Base-by-base conservation (phyloP, 176 grass and related monocot genomes). In the Aegilops tauschii region DNA sequence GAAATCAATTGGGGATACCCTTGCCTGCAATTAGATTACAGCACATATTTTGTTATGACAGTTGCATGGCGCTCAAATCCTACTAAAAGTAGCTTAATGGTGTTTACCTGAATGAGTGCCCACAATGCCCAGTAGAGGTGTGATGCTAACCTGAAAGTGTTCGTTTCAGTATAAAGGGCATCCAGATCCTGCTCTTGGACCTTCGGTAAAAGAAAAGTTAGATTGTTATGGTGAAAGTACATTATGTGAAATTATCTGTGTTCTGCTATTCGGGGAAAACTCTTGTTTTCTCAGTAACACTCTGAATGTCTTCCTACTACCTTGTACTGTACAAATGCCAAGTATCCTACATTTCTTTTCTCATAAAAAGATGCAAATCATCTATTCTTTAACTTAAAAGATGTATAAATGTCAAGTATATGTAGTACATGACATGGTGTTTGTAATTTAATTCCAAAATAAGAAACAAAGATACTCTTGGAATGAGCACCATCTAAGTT, bases 51-150 rank as follows among this genome's bases (percentile, higher is more conserved):
- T 44, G 47, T 68, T 59, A 39, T 75, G 64, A 27, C 52, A 54
- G 28, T 56, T 66, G 23, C 63, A 65, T 78, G 35, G 21, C 30
- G 61, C 6, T 77, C 32, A 73, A 65, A 75, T 61, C 9, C 36
- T 56, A 66, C 37, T 42, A 52, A 66, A 72, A n/a, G 62, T 65
- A 80, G 29, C 21, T 40, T 5, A 31, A 54, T 9, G 6, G 20
- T 11, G 32, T 9, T 68, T 80, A 96, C 97, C 97, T 98, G 94
- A 82, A 98, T 93, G 77, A 98, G 92, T 84, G 87, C 97, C 97
- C 97, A 98, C 49, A 98, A 34, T 50, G 94, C 93, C 94, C 97
- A 98, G 80, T 94, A 98, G 66, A 96, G 76, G 44, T 98, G 97
- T 4, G 94, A 96, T 74, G 94, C 94, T 70, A 98, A 85, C 72